Evolutionary conservation across 169 alveolate genomes (phyloP).

Genomic region (Pseudocohnilembus persalinus): DNA sequence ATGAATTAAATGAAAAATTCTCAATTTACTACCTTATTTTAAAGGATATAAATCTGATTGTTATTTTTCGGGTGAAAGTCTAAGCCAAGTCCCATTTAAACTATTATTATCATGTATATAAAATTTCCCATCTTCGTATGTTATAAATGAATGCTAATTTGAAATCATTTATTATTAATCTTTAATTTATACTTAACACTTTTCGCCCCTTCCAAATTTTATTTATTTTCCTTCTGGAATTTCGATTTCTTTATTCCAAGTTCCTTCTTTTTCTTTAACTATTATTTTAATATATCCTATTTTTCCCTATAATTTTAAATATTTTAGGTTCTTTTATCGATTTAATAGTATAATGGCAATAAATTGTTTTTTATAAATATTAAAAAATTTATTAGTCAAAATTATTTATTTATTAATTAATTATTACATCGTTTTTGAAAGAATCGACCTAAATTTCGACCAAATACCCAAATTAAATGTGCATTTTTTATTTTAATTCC

Average conservation of each 20-base stretch:
- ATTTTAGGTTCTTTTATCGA: no score
- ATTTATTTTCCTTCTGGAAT: neutral
- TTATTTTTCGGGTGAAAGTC: neutral
- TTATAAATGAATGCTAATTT: neutral
- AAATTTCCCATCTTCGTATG: neutral
- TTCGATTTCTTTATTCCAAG: neutral
- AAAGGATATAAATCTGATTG: neutral
- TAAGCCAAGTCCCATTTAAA: neutral
- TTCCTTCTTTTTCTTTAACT: neutral
- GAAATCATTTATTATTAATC: neutral
- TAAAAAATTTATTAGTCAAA: no score
- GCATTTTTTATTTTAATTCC: neutral
- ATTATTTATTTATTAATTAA: no score
- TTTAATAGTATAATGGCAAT: no score
- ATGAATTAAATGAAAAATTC: no score
- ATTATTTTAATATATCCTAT: no score
- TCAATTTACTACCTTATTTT: no score
- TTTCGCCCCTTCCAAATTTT: neutral
- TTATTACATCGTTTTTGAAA: neutral
- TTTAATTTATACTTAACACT: neutral
- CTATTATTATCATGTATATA: neutral
- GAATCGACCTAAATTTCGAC: neutral
- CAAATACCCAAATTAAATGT: neutral
- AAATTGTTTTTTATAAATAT: no score
- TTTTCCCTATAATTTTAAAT: no score